Base-by-base conservation (phyloP, 768 basidiomycete genomes). In the Lentinula raphanica region DNA sequence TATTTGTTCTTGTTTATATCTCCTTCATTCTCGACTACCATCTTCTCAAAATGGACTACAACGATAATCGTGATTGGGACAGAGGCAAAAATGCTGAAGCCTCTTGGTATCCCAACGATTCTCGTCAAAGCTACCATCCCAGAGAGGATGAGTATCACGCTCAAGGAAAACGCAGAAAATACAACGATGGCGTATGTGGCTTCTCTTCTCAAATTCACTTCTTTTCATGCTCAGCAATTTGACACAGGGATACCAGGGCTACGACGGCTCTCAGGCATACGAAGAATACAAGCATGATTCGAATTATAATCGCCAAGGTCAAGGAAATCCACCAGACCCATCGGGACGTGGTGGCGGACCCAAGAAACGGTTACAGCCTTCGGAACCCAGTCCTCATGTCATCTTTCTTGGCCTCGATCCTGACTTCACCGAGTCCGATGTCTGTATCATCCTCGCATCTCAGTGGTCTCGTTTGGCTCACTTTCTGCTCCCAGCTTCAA, bases 381-480 rank as follows among this genome's bases (percentile, higher is more conserved):
- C 91, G 55, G 90, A 92, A 69, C 87, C 91, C 48, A 92, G 90
- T 68, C 85, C 87, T 45, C 94, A 98, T 75, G 91, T 98, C 69
- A 96, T 97, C 67, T 96, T 97, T 72, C 85, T 98, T 60, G 94
- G 94, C 57, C 73, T 98, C 59, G 94, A 97, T 71, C 85, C 87
- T 58, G 93, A 94, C 71, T 91, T 95, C 67, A 88, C 88, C 55
- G 94, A 97, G 79, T 86, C 88, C 66, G 93, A 95, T 80, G 94
- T 97, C 74, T 66, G 69, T 72, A 66, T 56, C n/a, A n/a, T 58
- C 46, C 55, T 58, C 69, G 66, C 68, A 71, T 60, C 65, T 56
- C 49, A 65, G 56, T 62, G 54, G 61, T 66, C 63, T 58, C 63
- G n/a, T 62, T 68, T 60, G 72, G 71, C 73, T 71, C 75, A 76